Base-by-base conservation (phyloP, 2,329 filamentous ascomycete species). In the Drechslerella dactyloides region DNA sequence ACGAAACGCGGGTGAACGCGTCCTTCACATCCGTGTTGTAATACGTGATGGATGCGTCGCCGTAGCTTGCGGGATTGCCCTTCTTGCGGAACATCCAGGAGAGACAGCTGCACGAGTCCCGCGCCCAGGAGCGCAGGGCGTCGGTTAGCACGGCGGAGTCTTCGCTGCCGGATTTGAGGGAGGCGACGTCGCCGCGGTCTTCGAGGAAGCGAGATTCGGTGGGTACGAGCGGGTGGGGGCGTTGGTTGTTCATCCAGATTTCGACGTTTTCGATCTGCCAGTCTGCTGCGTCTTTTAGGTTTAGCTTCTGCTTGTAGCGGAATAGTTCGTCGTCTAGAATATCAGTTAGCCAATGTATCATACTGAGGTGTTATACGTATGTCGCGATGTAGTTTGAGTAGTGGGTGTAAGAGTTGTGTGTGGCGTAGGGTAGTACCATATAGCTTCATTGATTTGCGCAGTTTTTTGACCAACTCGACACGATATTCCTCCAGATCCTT, bases 121-220 rank as follows among this genome's bases (percentile, higher is more conserved):
- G 66, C 13, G 55, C 59, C 59, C 54, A 64, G 6, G 37, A 27
- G 17, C 66, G 66, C 15, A 70, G 21, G 13, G 37, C 40, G 17
- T 63, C 27, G 2, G 66, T 70, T 13, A 70, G 66, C n/a, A 70
- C 66, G 11, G 66, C 66, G 6, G 66, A 70, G 44, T 70, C 66
- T 42, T 70, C 66, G 27, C 59, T 64, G 2, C 46, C 50, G 15
- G 59, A 13, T 46, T 55, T 55, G 15, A 70, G 61, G 15, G 53
- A 30, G 30, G 59, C 64, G 19, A 70, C 27, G 33, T 70, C 66
- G n/a, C 54, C 54, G 1, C 17, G 42, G 13, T 70, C 59, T 37
- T 60, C 50, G 5, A 70, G 54, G 33, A 64, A 64, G 6, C 48
- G 53, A 2, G 59, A 50, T 52, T 70, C 66, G 1, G 35, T 50